Evolutionary conservation across 371 early-diverging fungal species (phyloP).

Genomic region (Mucor saturninus): DNA sequence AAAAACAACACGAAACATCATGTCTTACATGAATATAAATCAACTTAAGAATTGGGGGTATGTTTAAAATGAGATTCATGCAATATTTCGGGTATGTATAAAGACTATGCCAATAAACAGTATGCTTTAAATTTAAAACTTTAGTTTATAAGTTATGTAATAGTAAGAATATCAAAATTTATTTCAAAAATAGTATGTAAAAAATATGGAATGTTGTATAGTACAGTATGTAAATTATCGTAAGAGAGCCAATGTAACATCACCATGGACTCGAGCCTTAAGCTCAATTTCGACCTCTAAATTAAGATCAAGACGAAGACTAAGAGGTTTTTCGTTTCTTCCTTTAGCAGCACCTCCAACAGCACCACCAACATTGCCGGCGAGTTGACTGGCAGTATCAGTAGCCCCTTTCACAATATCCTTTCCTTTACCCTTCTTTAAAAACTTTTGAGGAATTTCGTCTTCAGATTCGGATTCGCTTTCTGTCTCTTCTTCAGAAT

Average conservation of each 20-base stretch:
- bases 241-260: conserved; percentile 39
- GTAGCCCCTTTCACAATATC: conserved; percentile 16
- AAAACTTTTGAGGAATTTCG: conserved; percentile 13
- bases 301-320: conserved; percentile 41
- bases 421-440: conserved; percentile 16
- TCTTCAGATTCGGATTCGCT: conserved; percentile 20
- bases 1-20: too few relatives aligned
- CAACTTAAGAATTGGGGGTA: too few relatives aligned
- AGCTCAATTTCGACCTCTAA: conserved; percentile 42
- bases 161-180: conserved; percentile 2
- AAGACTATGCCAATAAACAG: too few relatives aligned
- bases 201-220: neutral
- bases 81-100: too few relatives aligned
- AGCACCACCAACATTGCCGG: conserved; percentile 12
- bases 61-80: too few relatives aligned
- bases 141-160: neutral
- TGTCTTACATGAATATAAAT: too few relatives aligned
- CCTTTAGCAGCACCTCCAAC: conserved; percentile 23
- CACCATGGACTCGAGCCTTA: conserved; percentile 38
- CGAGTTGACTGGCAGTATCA: conserved; percentile 21
- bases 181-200: conserved; percentile 12
- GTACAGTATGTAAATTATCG: conserved; percentile 4
- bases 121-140: too few relatives aligned
- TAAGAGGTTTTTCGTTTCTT: conserved; percentile 24
- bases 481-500: conserved; percentile 24